Conservation (phyloP, 2,329 filamentous ascomycete genomes). For the Pleochaeta shiraiana region DNA sequence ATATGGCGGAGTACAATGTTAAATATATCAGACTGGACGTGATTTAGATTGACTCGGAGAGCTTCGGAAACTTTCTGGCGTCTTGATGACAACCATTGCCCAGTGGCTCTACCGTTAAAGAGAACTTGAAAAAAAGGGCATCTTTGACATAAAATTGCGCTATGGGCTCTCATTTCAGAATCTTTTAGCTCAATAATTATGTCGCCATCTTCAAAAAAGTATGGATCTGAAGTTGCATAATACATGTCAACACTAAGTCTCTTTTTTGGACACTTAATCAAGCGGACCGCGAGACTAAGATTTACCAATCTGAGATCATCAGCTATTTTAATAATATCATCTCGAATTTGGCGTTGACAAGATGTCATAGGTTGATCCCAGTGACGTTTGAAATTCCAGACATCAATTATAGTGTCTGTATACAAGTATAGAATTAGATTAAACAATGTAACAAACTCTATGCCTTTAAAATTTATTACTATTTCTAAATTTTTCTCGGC, state of each 20-base stretch:
- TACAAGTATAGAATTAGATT: constrained; percentile 68
- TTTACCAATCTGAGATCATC: constrained; percentile 44
- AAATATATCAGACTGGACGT: constrained; percentile 55
- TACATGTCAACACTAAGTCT: constrained; percentile 49
- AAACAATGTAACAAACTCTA: constrained; percentile 60
- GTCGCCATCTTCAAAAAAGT: constrained; percentile 63
- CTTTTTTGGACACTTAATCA: constrained; percentile 43
- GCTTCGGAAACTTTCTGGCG: constrained; percentile 28
- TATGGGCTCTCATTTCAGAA: constrained; percentile 52
- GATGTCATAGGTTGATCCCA: constrained; percentile 29
- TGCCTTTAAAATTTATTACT: constrained; percentile 40
- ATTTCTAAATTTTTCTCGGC: constrained; percentile 22
- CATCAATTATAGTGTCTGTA: constrained; percentile 56
- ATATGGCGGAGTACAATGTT: constrained; percentile 57
- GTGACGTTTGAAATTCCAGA: constrained; percentile 57
- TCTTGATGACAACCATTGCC: constrained; percentile 60
- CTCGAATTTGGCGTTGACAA: constrained; percentile 54
- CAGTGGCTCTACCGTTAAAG: constrained; percentile 70
- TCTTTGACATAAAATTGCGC: constrained; percentile 54
- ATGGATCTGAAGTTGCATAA: constrained; percentile 40
- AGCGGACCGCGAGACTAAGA: constrained; percentile 45
- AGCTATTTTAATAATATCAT: constrained; percentile 74
- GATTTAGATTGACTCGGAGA: constrained; percentile 59
- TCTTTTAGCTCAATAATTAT: constrained; percentile 58
- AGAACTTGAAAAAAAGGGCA: constrained; percentile 86